Base-by-base conservation (phyloP, 805 yeast genomes). In the Tetrapisispora pingtungensis region DNA sequence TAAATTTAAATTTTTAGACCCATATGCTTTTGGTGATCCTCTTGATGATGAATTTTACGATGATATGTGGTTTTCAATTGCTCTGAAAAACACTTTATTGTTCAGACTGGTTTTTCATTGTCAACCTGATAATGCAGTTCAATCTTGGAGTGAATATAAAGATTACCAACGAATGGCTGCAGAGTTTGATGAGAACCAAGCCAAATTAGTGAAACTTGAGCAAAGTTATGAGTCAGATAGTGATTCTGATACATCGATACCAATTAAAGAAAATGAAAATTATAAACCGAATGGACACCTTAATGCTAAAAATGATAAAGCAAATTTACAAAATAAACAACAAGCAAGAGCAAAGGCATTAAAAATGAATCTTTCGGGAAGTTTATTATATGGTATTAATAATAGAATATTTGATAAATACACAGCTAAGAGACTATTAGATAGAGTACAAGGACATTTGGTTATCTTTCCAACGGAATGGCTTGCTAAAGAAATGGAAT, bases 41-140 rank as follows among this genome's bases (percentile, higher is more conserved):
- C 60, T 93, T 40, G 77, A 74, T 47, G 82, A 76, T n/a, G 76
- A 75, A 2, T 93, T 93, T 59, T 86, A 78, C 56, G 89, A 84
- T 53, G 96, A 87, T 53, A 61, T 81, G 7, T 90, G 96, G 96
- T 75, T 72, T 59, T 81, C 81, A 5, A 78, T 77, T 55, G 97
- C 98, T 0, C 68, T 82, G 43, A 73, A 89, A 54, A 93, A 93
- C 57, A 87, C 97, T 0, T 71, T 76, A 47, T 67, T 94, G 1
- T 93, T 76, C 67, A 72, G 96, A 48, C 70, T 82, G 61, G 84
- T 93, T 1, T 93, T 93, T 73, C 89, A 89, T 51, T 79, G 86
- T 49, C 98, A 94, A 59, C 99, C 99, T 0, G 98, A 93, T 63
- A 87, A 90, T 60, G 71, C 77, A 7, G 97, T 90, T n/a, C 72